phyloP scores from a whole-genome alignment of 2,329 filamentous ascomycete species.

The Colletotrichum liaoningense region DNA sequence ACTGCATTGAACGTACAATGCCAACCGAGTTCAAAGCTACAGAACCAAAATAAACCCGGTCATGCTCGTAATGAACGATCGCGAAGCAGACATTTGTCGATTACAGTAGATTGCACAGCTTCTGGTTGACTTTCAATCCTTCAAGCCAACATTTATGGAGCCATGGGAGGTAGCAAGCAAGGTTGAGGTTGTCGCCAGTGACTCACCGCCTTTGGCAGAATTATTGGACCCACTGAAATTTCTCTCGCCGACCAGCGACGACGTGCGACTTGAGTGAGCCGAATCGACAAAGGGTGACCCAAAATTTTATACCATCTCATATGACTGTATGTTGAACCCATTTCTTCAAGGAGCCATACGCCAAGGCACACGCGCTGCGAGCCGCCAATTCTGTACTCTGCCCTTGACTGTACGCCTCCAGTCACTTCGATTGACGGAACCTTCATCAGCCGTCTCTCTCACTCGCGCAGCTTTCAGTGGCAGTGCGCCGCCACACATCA shows the following conservation, averaged over 20 bases:
- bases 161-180: background rate
- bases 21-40: too few relatives aligned
- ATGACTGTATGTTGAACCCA: conserved; percentile 26
- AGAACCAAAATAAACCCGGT: too few relatives aligned
- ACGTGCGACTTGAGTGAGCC: conserved; percentile 3
- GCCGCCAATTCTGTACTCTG: background rate
- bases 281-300: background rate
- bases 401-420: background rate
- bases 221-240: conserved; percentile 36
- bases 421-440: background rate
- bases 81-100: too few relatives aligned
- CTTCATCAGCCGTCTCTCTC: background rate
- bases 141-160: background rate
- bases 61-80: too few relatives aligned
- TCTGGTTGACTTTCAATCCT: background rate
- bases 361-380: conserved; percentile 23
- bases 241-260: conserved; percentile 26
- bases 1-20: too few relatives aligned
- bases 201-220: conserved; percentile 36
- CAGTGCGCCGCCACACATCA: conserved; percentile 4
- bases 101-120: background rate
- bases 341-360: conserved; percentile 11
- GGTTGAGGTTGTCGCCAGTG: background rate
- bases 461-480: background rate
- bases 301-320: background rate